Conservation (phyloP, 2,329 filamentous ascomycete species). For the Helotiales sp. region DNA sequence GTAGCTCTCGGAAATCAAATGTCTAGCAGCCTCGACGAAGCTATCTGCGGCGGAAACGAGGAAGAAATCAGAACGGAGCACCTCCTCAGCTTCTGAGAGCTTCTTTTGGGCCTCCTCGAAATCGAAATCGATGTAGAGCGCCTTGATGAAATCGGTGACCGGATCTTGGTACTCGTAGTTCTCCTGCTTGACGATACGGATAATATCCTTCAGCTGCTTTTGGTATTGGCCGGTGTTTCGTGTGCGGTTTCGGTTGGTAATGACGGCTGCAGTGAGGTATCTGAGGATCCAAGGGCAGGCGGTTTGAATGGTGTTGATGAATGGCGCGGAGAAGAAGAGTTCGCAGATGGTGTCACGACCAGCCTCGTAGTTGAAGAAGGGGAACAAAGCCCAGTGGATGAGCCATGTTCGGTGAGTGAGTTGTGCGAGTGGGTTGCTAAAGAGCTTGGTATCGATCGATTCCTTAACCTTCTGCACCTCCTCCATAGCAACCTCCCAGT, state of each 20-base stretch:
- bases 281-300: constrained; percentile 95
- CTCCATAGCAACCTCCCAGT: constrained; percentile 93
- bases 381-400: constrained; percentile 98
- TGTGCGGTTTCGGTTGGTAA: constrained; percentile 82
- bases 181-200: constrained; percentile 95
- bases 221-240: constrained; percentile 89
- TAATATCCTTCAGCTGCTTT: constrained; percentile 97
- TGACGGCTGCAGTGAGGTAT: constrained; percentile 92
- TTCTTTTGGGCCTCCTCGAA: constrained; percentile 95
- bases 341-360: constrained; percentile 91
- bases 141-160: constrained; percentile 94
- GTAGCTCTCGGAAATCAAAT: constrained; percentile 98
- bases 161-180: constrained; percentile 97
- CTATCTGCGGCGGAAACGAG: constrained; percentile 80
- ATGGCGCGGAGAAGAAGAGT: constrained; percentile 94
- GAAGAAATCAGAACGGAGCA: constrained; percentile 95
- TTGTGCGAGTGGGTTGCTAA: constrained; percentile 94
- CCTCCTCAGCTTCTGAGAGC: constrained; percentile 84
- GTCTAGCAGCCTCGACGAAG: constrained; percentile 92
- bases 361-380: constrained; percentile 96
- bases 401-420: constrained; percentile 96
- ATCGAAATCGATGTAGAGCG: constrained; percentile 93
- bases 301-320: constrained; percentile 99
- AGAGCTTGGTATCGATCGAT: constrained; percentile 90
- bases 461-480: constrained; percentile 91